Evolutionary conservation across 73 alveolate genomes (phyloP), one percentile per base, ranked within the genome.

Genomic region (Paramecium octaurelia): DNA sequence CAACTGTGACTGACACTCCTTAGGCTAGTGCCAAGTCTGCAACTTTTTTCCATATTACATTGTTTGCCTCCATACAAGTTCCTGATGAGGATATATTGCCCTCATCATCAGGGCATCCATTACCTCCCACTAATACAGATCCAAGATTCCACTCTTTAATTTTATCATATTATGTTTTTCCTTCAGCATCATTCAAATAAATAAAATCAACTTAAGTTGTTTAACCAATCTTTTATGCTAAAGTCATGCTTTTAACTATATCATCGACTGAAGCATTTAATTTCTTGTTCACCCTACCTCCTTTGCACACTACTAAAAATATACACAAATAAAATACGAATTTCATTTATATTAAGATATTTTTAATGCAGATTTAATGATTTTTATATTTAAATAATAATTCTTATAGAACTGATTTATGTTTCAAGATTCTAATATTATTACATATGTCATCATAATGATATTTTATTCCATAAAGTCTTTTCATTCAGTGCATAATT

Each of bases 51-150:
- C 96, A 93, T 75, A 64, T 20, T 21, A 14, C 86, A 23, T 38
- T 34, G 8, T 92, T 73, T 0, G 93, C 96, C 1, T 43, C 18
- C 27, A 24, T 57, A 43, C 68, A 93, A 18, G 90, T 48, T 4
- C 27, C 58, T 31, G 44, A 58, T 14, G 92, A 38, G 20, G 29
- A 6, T 27, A 88, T 54, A 34, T 88, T 75, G 31, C 93, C 93
- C 11, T 93, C 60, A 10, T 59, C 42, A 36, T 90, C 92, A 8
- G 96, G 96, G 34, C 94, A 58, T 18, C 94, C 94, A 57, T 87
- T 92, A 4, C 94, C 96, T 23, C 92, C 94, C n/a, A 92, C 80
- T 16, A 92, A 60, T 18, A 87, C 24, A 23, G 96, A 92, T n/a
- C 96, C 96, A 31, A 92, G 92, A n/a, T 57, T 58, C 27, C 69